phyloP scores from a whole-genome alignment of 2,329 filamentous ascomycete genomes.

The Aspergillus versicolor region DNA sequence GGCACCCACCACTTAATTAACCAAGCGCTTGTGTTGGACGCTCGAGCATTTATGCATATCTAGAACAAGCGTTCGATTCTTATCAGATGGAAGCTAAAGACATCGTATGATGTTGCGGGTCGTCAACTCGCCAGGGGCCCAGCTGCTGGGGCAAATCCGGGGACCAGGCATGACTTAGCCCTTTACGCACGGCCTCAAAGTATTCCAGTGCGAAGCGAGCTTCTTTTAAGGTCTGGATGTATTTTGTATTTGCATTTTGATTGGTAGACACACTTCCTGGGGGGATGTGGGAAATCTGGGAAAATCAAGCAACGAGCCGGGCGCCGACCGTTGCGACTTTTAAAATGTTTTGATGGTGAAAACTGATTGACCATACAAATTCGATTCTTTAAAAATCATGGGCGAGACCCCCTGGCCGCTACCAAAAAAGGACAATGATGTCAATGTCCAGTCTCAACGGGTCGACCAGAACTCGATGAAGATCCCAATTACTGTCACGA shows the following conservation, averaged over 20 bases:
- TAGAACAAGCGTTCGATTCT: slow-evolving; percentile 5
- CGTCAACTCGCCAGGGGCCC: neutral
- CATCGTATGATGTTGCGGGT: neutral
- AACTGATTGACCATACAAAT: neutral
- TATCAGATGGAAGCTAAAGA: slow-evolving; percentile 3
- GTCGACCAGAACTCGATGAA: neutral
- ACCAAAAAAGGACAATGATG: too few relatives aligned
- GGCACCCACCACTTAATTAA: neutral
- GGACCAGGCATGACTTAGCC: too few relatives aligned
- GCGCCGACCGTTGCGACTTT: neutral
- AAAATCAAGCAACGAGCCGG: neutral
- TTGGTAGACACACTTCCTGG: too few relatives aligned
- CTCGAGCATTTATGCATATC: slow-evolving; percentile 4
- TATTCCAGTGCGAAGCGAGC: neutral
- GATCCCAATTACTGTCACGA: neutral
- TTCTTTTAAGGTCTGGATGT: neutral
- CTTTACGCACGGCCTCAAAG: neutral
- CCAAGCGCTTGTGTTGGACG: neutral
- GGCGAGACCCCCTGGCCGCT: too few relatives aligned
- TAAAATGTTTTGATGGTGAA: neutral
- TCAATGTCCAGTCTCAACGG: neutral
- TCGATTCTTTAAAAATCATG: neutral
- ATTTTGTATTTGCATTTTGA: neutral
- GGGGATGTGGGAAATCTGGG: neutral
- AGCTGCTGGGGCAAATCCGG: neutral